These are phyloP conservation scores for Euphorbia tirucalli DNA, from an alignment of 345 rosid genomes.

Conservation along the genomic window DNA sequence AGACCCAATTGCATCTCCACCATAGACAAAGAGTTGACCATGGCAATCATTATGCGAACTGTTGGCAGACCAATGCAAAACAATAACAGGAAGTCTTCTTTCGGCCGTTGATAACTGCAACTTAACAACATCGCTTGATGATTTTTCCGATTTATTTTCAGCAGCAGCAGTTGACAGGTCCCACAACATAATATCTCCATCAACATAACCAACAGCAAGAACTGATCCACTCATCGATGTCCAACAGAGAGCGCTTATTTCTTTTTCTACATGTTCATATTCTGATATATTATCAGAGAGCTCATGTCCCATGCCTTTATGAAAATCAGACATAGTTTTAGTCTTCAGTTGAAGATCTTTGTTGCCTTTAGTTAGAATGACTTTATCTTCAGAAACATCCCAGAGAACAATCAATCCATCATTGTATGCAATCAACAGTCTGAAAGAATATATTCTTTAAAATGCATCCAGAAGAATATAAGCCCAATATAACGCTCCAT, in stretches of 20 bases:
- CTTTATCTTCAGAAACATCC: conserved; percentile 29
- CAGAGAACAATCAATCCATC: conserved; percentile 29
- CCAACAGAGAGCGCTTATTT: conserved; percentile 36
- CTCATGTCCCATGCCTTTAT: conserved; percentile 4
- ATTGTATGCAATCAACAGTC: conserved; percentile 30
- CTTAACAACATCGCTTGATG: conserved; percentile 26
- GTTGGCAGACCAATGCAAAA: conserved; percentile 32
- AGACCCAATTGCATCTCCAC: conserved; percentile 38
- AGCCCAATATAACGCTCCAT: not conserved
- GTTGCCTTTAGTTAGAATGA: conserved; percentile 23
- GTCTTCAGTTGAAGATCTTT: conserved; percentile 26
- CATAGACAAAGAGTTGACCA: conserved; percentile 35
- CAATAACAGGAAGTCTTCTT: conserved; percentile 31
- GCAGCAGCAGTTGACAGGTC: conserved; percentile 17
- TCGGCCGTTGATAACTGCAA: conserved; percentile 25
- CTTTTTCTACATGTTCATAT: conserved; percentile 21
- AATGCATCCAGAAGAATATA: conserved; percentile 2
- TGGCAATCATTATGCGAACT: conserved; percentile 12
- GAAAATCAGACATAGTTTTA: conserved; percentile 16
- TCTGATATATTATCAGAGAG: conserved; percentile 21
- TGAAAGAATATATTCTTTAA: conserved; percentile 9
- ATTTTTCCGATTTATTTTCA: conserved; percentile 10
- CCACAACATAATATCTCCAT: conserved; percentile 36
- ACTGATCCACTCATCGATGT: conserved; percentile 27
- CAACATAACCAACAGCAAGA: conserved; percentile 35